Conservation (phyloP, 108 stramenopile genomes). For the Aurantiochytrium sp. region DNA sequence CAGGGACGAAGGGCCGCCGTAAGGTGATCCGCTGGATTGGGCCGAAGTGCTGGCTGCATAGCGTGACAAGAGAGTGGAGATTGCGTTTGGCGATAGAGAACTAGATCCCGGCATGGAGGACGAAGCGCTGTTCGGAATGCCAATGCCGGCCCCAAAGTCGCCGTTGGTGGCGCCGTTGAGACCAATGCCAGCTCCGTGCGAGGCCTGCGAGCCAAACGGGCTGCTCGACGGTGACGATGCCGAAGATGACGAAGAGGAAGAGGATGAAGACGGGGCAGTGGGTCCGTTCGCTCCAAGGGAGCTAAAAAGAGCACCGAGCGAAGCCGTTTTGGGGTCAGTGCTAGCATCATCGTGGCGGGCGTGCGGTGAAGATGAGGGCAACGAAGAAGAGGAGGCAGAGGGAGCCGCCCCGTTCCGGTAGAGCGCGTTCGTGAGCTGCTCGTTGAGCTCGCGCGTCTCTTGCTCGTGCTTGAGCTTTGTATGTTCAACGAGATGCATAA, state of each 20-base stretch:
- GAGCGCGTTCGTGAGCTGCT: neutral
- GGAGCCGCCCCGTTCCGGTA: neutral
- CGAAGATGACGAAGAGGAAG: neutral
- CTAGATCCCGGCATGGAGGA: neutral
- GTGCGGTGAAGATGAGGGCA: neutral
- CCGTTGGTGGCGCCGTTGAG: neutral
- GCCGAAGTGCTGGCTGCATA: neutral
- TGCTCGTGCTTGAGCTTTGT: neutral
- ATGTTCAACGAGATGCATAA: neutral
- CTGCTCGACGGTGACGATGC: neutral
- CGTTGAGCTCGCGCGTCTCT: neutral
- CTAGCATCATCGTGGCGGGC: too few species aligned
- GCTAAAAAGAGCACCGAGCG: too few species aligned
- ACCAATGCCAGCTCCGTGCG: neutral
- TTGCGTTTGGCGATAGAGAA: neutral
- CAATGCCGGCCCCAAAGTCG: neutral
- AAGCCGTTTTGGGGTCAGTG: too few species aligned
- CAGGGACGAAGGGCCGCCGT: neutral
- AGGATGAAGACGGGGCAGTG: neutral
- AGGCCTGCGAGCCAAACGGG: neutral
- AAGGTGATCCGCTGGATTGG: neutral
- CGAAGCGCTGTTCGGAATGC: neutral
- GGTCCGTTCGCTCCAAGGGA: too few species aligned
- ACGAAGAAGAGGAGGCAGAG: neutral
- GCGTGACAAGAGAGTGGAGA: neutral